A percentile compares a stretch with the other conserved stretches of the same genome.
Evolutionary conservation across 441 rosid genomes (phyloP).

Genomic region (Syzygium syzygioides): DNA sequence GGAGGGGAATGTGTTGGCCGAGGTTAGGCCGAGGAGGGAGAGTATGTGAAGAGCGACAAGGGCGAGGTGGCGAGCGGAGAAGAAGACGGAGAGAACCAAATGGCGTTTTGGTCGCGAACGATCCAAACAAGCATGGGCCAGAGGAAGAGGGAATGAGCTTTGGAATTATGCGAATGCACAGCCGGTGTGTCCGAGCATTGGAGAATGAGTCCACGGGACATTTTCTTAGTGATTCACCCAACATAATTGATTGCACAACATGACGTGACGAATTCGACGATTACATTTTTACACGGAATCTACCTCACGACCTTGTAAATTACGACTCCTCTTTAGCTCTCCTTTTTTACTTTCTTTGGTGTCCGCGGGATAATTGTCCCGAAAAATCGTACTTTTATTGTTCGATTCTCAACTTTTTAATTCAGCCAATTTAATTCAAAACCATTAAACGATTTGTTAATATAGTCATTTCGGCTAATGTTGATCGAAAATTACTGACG

Average conservation of each 20-base stretch:
- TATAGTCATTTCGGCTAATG: too few relatives aligned
- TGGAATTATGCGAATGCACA: not conserved
- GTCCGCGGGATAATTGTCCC: too few relatives aligned
- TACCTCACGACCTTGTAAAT: not conserved
- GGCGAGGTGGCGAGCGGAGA: not conserved
- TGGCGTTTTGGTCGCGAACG: not conserved
- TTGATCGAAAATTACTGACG: too few relatives aligned
- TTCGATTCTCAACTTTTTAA: too few relatives aligned
- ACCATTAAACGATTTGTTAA: too few relatives aligned
- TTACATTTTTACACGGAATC: not conserved
- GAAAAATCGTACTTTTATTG: too few relatives aligned
- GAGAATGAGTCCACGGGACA: not conserved
- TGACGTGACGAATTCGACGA: too few relatives aligned
- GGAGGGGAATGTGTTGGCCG: not conserved
- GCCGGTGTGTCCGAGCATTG: not conserved
- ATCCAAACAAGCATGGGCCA: not conserved
- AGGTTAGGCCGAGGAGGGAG: not conserved
- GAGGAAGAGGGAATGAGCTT: not conserved
- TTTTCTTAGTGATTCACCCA: not conserved
- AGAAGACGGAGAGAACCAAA: not conserved
- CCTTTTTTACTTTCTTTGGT: not conserved
- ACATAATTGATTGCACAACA: not conserved
- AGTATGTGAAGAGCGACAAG: not conserved
- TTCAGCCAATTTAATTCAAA: too few relatives aligned
- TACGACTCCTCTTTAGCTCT: not conserved